Evolutionary conservation across 306 rosid species (phyloP).

Genomic region (Delonix regia): DNA sequence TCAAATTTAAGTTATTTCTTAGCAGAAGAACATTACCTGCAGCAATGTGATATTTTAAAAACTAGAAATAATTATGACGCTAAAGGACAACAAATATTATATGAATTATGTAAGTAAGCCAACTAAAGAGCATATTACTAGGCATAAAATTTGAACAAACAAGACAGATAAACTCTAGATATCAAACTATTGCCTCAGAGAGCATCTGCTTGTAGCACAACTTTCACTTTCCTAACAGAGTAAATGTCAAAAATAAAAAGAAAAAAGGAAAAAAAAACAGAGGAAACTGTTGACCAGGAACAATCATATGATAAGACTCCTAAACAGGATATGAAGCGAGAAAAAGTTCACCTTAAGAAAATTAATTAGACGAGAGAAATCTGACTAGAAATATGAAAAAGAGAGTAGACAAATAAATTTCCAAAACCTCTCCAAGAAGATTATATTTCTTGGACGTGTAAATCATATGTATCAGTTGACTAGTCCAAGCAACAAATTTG

Average conservation of each 20-base stretch:
- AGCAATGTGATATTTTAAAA: slow-evolving; percentile 30
- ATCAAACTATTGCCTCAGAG: background rate
- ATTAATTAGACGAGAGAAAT: slow-evolving; percentile 7
- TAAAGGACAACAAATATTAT: slow-evolving; percentile 10
- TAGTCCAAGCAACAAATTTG: background rate
- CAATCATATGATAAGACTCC: slow-evolving; percentile 18
- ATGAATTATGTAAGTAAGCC: slow-evolving; percentile 14
- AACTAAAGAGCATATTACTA: background rate
- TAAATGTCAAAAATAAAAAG: background rate
- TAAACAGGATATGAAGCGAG: background rate
- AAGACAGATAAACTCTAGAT: background rate
- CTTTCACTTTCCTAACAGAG: background rate
- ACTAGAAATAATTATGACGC: background rate
- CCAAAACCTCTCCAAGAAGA: background rate
- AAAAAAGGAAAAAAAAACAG: background rate
- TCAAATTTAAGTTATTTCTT: slow-evolving; percentile 74
- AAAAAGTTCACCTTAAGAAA: background rate
- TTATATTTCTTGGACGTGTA: background rate
- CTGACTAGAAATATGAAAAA: background rate
- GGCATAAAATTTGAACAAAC: slow-evolving; percentile 12
- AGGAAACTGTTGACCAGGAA: slow-evolving; percentile 5
- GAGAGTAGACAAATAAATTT: background rate
- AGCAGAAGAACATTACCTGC: slow-evolving; percentile 90
- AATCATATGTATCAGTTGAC: background rate
- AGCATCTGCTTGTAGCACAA: slow-evolving; percentile 4